Conservation (phyloP, 192 early-diverging fungal genomes). For the Coemansia sp. region DNA sequence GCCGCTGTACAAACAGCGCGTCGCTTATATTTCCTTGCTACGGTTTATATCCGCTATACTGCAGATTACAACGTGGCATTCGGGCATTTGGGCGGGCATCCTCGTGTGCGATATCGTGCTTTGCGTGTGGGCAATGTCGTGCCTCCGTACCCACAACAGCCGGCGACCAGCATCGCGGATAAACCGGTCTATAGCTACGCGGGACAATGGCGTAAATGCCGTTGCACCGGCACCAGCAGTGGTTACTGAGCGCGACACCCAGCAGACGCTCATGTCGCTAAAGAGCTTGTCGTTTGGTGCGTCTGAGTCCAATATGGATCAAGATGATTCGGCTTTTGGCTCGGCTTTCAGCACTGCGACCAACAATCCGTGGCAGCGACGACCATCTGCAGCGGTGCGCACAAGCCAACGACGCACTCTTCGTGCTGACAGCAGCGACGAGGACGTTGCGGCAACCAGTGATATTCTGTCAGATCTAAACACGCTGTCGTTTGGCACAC, state of each 20-base stretch:
- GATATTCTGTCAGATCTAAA: constrained; percentile 17
- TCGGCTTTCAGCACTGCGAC: constrained; percentile 13
- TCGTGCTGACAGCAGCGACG: constrained; percentile 19
- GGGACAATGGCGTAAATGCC: background rate
- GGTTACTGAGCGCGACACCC: background rate
- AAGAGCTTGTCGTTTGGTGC: constrained; percentile 35
- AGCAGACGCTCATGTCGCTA: constrained; percentile 27
- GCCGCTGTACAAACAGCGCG: constrained; percentile 26
- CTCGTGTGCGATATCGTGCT: constrained; percentile 23
- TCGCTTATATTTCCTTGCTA: constrained; percentile 15
- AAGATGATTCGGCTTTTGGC: constrained; percentile 30
- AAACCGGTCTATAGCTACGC: background rate
- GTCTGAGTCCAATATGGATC: constrained; percentile 43
- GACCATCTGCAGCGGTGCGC: background rate
- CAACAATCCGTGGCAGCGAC: constrained; percentile 1
- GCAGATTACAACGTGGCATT: background rate
- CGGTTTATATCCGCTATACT: constrained; percentile 17
- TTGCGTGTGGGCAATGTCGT: constrained; percentile 10
- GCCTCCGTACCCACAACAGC: constrained; percentile 14
- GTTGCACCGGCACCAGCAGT: background rate
- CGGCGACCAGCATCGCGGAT: constrained; percentile 17
- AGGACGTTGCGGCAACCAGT: constrained; percentile 8
- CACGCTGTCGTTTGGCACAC: constrained; percentile 20
- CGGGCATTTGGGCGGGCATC: constrained; percentile 6
- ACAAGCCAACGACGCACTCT: background rate